Evolutionary conservation across 257 asterid species (phyloP).

Genomic region (Plectranthus barbatus): DNA sequence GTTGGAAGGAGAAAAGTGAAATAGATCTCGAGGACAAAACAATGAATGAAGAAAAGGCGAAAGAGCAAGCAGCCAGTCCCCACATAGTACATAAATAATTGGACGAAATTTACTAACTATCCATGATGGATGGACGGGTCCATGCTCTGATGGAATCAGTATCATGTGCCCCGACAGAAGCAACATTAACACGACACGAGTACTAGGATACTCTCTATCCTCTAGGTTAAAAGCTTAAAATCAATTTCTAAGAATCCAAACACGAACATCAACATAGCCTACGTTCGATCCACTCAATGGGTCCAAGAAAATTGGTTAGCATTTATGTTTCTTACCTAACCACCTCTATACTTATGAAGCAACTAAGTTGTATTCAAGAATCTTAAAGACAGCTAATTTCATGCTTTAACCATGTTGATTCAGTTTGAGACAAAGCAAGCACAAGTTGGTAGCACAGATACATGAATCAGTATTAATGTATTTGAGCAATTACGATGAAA

Average conservation of each 20-base stretch:
- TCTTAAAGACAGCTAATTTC: background rate
- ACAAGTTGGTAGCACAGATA: background rate
- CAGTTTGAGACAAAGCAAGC: background rate
- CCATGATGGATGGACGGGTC: constrained; percentile 12
- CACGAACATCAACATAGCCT: no score
- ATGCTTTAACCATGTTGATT: background rate
- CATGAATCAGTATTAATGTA: background rate
- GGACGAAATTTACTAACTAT: background rate
- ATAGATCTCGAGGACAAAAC: background rate
- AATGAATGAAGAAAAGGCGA: background rate
- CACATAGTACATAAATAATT: background rate
- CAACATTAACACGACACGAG: constrained; percentile 16
- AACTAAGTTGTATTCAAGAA: no score
- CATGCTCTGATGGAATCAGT: constrained; percentile 2
- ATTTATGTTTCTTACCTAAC: constrained; percentile 5
- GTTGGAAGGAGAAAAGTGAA: background rate
- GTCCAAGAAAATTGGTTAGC: background rate
- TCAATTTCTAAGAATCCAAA: no score
- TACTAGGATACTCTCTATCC: constrained; percentile 26
- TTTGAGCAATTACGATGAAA: background rate
- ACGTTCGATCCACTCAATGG: background rate
- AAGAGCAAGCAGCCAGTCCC: background rate
- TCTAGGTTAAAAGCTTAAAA: constrained; percentile 6
- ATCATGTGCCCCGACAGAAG: constrained; percentile 20
- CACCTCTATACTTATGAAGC: background rate